Evolutionary conservation across 1,139 yeast species (phyloP), one percentile per base, ranked within the genome.

Genomic region (Hyphopichia burtonii): DNA sequence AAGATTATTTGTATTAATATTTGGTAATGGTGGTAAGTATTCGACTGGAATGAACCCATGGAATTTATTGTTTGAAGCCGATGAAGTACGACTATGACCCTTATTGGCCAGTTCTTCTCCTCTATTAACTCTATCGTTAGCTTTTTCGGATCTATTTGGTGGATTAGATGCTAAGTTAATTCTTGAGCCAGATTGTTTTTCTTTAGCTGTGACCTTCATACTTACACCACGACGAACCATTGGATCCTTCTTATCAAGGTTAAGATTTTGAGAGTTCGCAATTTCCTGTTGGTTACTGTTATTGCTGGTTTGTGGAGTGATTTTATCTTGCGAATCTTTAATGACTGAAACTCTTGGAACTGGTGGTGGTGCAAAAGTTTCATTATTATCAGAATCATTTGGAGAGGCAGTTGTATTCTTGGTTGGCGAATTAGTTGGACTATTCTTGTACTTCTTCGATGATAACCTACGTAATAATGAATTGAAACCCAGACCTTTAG

Each of bases 161-260:
- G 27, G 37, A 19, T 32, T 10, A 15, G 27, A 10, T 28, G 34
- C 32, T 41, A 61, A 52, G 38, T 58, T 55, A 19, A 58, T 47
- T 43, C 65, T 48, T 43, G 76, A 52, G 43, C 53, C 49, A 2
- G 73, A 63, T 9, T 67, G 64, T 48, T 59, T 71, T 51, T 79
- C 84, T 52, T 74, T 78, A n/a, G 81, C 78, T 1, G 84, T 79
- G 14, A 79, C 76, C 58, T 77, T 79, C 78, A 79, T 73, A 58
- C 81, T 75, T 12, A 79, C 82, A 50, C 82, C 83, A 56, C 84
- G 78, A 52, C 82, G 82, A 40, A 78, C 77, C 68, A 75, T 59
- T 43, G 78, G 78, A 47, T 73, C 78, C n/a, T 44, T 54, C 49
- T 52, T 59, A 15, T 50, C 34, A 10, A 50, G 37, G 33, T 32